These are phyloP conservation scores for Fomitopsis palustris DNA, from an alignment of 1,284 basidiomycete species.

Conservation along the genomic window DNA sequence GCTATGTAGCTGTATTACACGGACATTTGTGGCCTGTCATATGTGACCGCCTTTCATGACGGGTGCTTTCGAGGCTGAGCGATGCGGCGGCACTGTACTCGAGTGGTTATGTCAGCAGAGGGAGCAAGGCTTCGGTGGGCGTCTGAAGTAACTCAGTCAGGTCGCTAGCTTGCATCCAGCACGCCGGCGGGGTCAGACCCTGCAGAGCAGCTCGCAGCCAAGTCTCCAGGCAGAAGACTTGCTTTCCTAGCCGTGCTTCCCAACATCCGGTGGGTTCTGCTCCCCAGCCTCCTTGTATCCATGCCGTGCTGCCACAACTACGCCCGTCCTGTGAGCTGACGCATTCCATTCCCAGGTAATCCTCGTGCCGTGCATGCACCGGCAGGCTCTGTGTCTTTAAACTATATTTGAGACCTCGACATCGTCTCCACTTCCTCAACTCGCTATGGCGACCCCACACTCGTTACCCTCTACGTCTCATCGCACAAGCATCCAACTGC, in stretches of 20 bases:
- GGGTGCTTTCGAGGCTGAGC: background rate
- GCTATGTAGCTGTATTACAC: background rate
- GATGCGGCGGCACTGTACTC: background rate
- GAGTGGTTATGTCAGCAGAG: background rate
- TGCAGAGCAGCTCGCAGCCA: background rate
- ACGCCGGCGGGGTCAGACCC: background rate
- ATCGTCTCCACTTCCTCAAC: slow-evolving; percentile 21
- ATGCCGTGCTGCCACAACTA: background rate
- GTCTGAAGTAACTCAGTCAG: background rate
- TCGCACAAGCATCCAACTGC: slow-evolving; percentile 27
- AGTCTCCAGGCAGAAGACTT: slow-evolving; percentile 2
- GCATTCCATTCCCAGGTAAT: slow-evolving; percentile 1
- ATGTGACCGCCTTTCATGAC: background rate
- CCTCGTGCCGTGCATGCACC: slow-evolving; percentile 7
- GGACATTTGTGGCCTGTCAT: background rate
- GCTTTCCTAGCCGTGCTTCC: background rate
- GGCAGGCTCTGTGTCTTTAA: background rate
- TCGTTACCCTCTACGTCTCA: slow-evolving; percentile 29
- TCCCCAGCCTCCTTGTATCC: background rate
- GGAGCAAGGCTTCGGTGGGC: background rate
- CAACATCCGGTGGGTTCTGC: background rate
- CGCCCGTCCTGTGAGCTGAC: background rate
- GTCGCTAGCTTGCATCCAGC: background rate
- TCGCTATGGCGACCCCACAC: slow-evolving; percentile 28
- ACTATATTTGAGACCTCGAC: background rate